A percentile compares a stretch with the other conserved stretches of the same genome.
Evolutionary conservation across 768 basidiomycete species (phyloP).

Genomic region (Hydnum rufescens): DNA sequence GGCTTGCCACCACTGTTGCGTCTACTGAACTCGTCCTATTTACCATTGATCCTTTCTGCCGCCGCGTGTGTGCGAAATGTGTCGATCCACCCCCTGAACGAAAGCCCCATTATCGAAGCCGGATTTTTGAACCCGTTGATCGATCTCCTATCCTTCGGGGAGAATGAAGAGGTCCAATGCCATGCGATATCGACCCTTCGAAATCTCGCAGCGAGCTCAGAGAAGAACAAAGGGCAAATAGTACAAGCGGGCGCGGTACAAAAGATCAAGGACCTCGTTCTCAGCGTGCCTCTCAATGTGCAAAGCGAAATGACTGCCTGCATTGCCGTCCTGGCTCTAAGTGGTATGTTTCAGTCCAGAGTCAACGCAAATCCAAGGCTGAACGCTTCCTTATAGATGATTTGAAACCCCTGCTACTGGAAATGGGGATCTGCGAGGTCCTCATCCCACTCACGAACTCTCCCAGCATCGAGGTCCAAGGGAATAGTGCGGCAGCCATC

Average conservation of each 20-base stretch:
- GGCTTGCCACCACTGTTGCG: conserved; percentile 83
- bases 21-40: conserved; percentile 87
- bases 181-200: conserved; percentile 95
- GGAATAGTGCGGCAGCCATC: conserved; percentile 92
- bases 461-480: conserved; percentile 91
- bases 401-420: conserved; percentile 84
- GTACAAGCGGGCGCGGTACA: conserved; percentile 95
- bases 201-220: conserved; percentile 89
- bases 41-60: conserved; percentile 92
- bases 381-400: conserved; percentile 41
- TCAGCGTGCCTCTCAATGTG: conserved; percentile 87
- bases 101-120: conserved; percentile 96
- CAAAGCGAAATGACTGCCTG: conserved; percentile 99
- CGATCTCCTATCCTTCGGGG: conserved; percentile 90
- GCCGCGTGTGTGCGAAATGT: conserved; percentile 98
- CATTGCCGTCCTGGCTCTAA: conserved; percentile 86
- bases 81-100: conserved; percentile 95
- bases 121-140: conserved; percentile 94
- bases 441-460: conserved; percentile 94
- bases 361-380: conserved; percentile 2
- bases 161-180: conserved; percentile 99
- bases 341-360: conserved; percentile 37
- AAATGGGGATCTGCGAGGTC: conserved; percentile 97
- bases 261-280: conserved; percentile 87
- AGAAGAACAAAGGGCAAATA: conserved; percentile 96